Base-by-base conservation (phyloP, 257 asterid species). In the Pogostemon cablin region DNA sequence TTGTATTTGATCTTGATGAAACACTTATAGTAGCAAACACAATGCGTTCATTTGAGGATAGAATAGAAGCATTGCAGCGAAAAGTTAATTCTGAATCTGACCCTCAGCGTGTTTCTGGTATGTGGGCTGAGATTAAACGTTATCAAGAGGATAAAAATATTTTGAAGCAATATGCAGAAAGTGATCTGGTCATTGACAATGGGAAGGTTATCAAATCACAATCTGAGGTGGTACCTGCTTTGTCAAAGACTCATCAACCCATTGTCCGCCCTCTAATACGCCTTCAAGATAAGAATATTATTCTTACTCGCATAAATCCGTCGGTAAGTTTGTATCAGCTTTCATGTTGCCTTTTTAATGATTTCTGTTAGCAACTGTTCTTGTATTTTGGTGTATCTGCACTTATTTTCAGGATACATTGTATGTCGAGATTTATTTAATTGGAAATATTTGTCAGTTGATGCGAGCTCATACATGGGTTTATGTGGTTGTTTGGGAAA, bases 1-100 rank as follows among this genome's bases (percentile, higher is more conserved):
- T 93, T 53, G 97, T 93, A 44, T 93, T 93, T 81, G 99, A 93
- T 85, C 96, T 93, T 58, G 99, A 93, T 66, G 99, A 93, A 84
- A 93, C 99, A n/a, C 96, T 93, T 49, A 78, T 90, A 64, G 98
- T 93, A 41, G 97, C 98, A 65, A 93, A 93, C 77, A 93, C 99
- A 60, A 82, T 93, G 96, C 90, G 97, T 7, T 93, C 99, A 4
- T 93, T 93, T 78, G 99, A 93, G 83, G 99, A 93, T 68, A 89
- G 84, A 59, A 93, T 93, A 72, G 97, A 89, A 69, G 88, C 91
- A 50, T 73, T 93, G 85, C 96, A 85, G 82, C 85, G 96, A 65
- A 93, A 87, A 79, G 69, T 91, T 60, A 87, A 75, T 75, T 76
- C 83, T 0, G 99, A 91, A 78, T 34, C 85, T 77, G 99, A 91